A percentile compares a stretch with the other conserved stretches of the same genome.
These are phyloP conservation scores for Botrytis medusae DNA, from an alignment of 2,329 filamentous ascomycete species.

Conservation along the genomic window DNA sequence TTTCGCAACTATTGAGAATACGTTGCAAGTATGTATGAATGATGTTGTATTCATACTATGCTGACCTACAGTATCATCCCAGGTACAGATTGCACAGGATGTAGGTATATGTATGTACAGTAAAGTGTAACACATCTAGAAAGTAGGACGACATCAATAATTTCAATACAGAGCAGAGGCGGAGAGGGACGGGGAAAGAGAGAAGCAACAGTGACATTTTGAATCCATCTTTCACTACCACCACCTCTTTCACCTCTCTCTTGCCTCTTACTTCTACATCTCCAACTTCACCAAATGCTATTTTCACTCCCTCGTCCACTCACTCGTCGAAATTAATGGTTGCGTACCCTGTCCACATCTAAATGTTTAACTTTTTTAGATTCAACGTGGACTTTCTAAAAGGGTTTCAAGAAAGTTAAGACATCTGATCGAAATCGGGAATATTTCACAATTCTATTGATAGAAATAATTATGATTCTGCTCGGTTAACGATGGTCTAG, in stretches of 20 bases:
- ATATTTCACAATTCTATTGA: constrained; percentile 19
- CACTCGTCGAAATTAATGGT: not conserved
- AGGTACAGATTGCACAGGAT: not conserved
- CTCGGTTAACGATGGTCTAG: not conserved
- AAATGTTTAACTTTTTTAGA: not conserved
- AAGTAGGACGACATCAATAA: not conserved
- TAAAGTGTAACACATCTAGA: not conserved
- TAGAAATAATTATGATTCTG: not conserved
- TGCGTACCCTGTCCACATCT: not conserved
- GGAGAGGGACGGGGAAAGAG: no score
- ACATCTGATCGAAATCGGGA: constrained; percentile 7
- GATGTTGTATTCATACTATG: not conserved
- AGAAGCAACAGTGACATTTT: not conserved
- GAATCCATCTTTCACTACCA: not conserved
- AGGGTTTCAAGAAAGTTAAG: not conserved
- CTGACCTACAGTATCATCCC: not conserved
- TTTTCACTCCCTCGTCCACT: not conserved
- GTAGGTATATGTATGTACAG: not conserved
- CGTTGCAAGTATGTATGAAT: not conserved
- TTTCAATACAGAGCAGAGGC: not conserved
- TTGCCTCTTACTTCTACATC: not conserved
- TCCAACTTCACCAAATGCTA: not conserved
- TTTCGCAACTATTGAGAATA: not conserved
- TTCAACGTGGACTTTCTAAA: not conserved
- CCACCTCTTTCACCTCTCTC: not conserved